These are phyloP conservation scores for Combretum micranthum DNA, from an alignment of 345 rosid species.

Conservation along the genomic window DNA sequence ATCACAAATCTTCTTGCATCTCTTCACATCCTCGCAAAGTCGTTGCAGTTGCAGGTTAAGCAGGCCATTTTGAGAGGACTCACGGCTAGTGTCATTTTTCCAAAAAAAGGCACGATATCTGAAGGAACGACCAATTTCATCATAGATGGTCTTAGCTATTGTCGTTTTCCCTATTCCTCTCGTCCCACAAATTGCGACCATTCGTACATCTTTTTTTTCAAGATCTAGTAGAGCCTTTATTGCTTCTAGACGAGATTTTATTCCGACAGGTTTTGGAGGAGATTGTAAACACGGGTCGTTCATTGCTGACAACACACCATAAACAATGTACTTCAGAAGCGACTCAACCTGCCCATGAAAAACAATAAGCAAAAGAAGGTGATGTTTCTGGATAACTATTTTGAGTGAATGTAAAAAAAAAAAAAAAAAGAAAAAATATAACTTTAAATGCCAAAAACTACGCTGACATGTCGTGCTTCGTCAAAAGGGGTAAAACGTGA, in stretches of 20 bases:
- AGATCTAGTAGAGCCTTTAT: neutral
- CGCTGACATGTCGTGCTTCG: too few species aligned
- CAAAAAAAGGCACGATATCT: constrained; percentile 24
- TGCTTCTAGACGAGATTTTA: neutral
- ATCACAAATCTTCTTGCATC: neutral
- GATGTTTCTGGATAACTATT: too few species aligned
- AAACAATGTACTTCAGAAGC: constrained; percentile 4
- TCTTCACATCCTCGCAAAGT: neutral
- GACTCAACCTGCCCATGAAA: too few species aligned
- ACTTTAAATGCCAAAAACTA: too few species aligned
- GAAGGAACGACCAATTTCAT: constrained; percentile 14
- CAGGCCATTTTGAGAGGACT: neutral
- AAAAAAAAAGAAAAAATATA: too few species aligned
- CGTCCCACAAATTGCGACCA: constrained; percentile 11
- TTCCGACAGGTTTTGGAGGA: constrained; percentile 6
- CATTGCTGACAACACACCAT: neutral
- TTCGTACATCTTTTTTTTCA: neutral
- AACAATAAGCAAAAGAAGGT: too few species aligned
- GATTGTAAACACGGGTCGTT: neutral
- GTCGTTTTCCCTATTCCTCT: constrained; percentile 2
- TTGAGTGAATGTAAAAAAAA: too few species aligned
- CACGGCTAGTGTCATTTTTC: constrained; percentile 16
- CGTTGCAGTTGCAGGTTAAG: constrained; percentile 10
- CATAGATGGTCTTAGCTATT: constrained; percentile 24
- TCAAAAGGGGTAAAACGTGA: too few species aligned